Evolutionary conservation across 768 basidiomycete genomes (phyloP).

Genomic region (Suillus paluster): DNA sequence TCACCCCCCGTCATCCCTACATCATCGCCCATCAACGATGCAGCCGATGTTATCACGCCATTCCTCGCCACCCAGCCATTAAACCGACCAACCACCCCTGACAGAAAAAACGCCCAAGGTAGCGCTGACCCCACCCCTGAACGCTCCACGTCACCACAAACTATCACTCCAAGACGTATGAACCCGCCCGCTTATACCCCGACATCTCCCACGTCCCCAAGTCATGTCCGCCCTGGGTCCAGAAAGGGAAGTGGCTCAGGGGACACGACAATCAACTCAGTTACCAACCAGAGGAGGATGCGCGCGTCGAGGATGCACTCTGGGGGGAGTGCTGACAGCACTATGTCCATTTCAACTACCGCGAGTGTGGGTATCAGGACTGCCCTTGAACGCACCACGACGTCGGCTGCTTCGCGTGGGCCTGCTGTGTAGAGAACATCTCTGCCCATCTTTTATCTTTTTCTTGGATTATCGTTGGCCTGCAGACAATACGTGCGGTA

Average conservation of each 20-base stretch:
- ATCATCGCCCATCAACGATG: constrained; percentile 16
- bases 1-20: background rate
- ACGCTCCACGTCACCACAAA: constrained; percentile 4
- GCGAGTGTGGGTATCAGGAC: background rate
- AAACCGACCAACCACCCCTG: background rate
- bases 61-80: constrained; percentile 20
- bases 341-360: background rate
- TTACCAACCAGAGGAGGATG: constrained; percentile 3
- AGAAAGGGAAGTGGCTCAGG: constrained; percentile 13
- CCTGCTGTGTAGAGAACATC: constrained; percentile 10
- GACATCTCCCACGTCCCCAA: constrained; percentile 3
- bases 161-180: constrained; percentile 24
- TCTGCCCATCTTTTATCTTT: background rate
- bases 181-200: constrained; percentile 34
- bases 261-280: constrained; percentile 13
- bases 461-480: background rate
- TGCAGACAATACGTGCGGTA: background rate
- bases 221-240: background rate
- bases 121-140: constrained; percentile 7
- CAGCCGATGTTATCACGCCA: constrained; percentile 26
- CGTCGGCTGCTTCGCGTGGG: constrained; percentile 2
- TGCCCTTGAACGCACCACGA: constrained; percentile 8
- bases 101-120: constrained; percentile 13
- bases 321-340: background rate
- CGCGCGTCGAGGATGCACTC: background rate